Evolutionary conservation across 371 early-diverging fungal genomes (phyloP).

Genomic region (Zopfochytrium polystomum): DNA sequence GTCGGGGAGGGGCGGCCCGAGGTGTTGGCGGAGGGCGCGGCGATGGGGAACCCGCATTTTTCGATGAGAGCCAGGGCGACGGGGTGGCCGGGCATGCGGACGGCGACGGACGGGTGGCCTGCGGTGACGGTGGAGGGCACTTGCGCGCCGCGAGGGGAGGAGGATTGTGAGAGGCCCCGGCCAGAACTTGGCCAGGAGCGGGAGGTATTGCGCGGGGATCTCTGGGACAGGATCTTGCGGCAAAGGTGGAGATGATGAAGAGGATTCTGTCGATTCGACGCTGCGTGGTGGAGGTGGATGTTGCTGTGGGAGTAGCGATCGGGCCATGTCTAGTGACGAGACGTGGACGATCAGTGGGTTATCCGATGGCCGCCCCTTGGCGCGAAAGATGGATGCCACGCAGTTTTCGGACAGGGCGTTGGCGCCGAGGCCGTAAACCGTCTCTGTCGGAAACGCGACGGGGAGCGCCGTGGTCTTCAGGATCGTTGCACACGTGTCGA

Average conservation of each 20-base stretch:
- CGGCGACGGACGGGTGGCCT: no score
- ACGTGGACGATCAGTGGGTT: slow-evolving; percentile 99
- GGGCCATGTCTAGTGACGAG: slow-evolving; percentile 86
- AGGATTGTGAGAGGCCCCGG: slow-evolving; percentile 98
- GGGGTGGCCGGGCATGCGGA: slow-evolving; percentile 90
- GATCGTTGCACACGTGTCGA: no score
- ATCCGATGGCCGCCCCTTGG: slow-evolving; percentile 95
- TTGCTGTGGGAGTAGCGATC: no score
- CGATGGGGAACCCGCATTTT: slow-evolving; percentile 86
- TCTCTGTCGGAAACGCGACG: slow-evolving; percentile 99
- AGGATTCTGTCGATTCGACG: no score
- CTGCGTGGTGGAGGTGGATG: no score
- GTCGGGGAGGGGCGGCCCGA: slow-evolving; percentile 99
- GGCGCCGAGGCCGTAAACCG: slow-evolving; percentile 98
- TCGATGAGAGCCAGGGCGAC: slow-evolving; percentile 88
- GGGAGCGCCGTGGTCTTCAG: slow-evolving; percentile 25
- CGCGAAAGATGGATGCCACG: slow-evolving; percentile 79
- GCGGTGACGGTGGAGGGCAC: slow-evolving; percentile 82
- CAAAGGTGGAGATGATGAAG: no score
- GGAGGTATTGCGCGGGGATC: slow-evolving; percentile 66
- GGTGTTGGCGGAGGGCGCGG: no score
- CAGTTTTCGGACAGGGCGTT: slow-evolving; percentile 75
- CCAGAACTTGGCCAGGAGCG: slow-evolving; percentile 78
- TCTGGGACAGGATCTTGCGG: no score
- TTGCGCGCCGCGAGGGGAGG: slow-evolving; percentile 65